Percentiles rank a stretch among this genome's conserved stretches.
These are phyloP conservation scores for Chlamydomonas sp. DNA, from an alignment of 139 green algal species.

Conservation along the genomic window DNA sequence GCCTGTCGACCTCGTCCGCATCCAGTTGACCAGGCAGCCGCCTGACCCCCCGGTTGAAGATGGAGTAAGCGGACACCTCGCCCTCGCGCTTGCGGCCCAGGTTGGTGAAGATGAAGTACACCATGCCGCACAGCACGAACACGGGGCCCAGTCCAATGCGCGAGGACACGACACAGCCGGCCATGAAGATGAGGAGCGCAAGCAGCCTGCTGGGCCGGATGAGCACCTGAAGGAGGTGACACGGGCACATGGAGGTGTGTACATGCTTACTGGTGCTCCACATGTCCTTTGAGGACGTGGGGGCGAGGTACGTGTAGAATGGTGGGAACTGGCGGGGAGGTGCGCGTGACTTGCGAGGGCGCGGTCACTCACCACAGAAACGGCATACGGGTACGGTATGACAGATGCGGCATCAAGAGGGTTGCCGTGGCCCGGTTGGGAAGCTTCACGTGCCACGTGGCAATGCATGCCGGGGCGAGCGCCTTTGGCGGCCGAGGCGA, in stretches of 20 bases:
- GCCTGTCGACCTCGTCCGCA: conserved; percentile 61
- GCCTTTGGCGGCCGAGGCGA: too few relatives aligned
- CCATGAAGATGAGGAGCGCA: conserved; percentile 5
- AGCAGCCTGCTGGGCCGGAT: conserved; percentile 19
- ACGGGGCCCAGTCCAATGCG: conserved; percentile 38
- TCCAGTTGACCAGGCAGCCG: conserved; percentile 68
- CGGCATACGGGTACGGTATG: not conserved
- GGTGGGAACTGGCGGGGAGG: not conserved
- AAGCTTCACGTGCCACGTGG: too few relatives aligned
- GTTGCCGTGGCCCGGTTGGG: too few relatives aligned
- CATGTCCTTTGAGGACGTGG: not conserved
- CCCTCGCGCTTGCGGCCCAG: conserved; percentile 50
- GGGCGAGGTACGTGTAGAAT: not conserved
- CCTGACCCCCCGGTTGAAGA: conserved; percentile 67
- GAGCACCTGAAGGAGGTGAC: conserved; percentile 12
- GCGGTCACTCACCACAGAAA: not conserved
- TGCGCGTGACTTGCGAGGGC: not conserved
- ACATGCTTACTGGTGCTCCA: not conserved
- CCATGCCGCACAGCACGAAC: conserved; percentile 39
- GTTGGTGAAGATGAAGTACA: conserved; percentile 57
- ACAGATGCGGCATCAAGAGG: not conserved
- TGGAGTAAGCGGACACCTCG: conserved; percentile 56
- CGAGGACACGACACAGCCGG: conserved; percentile 12
- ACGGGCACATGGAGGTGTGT: not conserved
- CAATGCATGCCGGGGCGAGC: too few relatives aligned